phyloP scores from a whole-genome alignment of 2,329 filamentous ascomycete genomes.

The Bimuria novae-zelandiae region DNA sequence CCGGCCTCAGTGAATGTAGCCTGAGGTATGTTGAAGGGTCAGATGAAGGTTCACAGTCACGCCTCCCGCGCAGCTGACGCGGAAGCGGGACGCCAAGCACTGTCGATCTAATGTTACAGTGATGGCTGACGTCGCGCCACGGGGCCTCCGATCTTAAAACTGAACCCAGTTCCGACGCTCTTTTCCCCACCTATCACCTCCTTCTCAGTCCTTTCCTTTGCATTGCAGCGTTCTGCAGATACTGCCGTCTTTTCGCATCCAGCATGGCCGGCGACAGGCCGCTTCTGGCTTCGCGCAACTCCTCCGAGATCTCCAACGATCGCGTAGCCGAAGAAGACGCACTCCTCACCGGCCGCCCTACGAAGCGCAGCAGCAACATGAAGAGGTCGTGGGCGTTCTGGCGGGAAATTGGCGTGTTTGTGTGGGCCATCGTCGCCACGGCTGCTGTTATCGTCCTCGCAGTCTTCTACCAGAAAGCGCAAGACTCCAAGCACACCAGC shows the following conservation, averaged over 20 bases:
- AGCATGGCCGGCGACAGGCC: conserved; percentile 55
- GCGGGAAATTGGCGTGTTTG: conserved; percentile 77
- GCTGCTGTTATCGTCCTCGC: conserved; percentile 77
- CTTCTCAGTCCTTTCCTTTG: neutral
- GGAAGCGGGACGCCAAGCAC: neutral
- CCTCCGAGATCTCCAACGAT: conserved; percentile 61
- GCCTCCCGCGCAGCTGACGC: neutral
- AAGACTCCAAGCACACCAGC: conserved; percentile 35
- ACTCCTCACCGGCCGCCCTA: conserved; percentile 61
- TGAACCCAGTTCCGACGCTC: no score
- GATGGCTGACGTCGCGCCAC: conserved; percentile 4
- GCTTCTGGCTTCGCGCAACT: conserved; percentile 59
- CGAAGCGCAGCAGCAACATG: conserved; percentile 26
- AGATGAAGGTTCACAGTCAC: neutral
- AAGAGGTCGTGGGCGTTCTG: conserved; percentile 60
- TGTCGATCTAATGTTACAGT: neutral
- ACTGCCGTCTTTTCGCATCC: neutral
- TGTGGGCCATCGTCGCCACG: conserved; percentile 83
- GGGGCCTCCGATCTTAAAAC: no score
- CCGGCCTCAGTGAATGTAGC: no score
- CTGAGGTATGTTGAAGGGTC: neutral
- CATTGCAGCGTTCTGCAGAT: neutral
- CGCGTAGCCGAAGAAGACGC: conserved; percentile 66
- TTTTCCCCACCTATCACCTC: neutral
- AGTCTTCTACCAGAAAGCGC: conserved; percentile 73